These are phyloP conservation scores for Clavariopsis aquatica DNA, from an alignment of 495 filamentous ascomycete genomes.

Conservation along the genomic window DNA sequence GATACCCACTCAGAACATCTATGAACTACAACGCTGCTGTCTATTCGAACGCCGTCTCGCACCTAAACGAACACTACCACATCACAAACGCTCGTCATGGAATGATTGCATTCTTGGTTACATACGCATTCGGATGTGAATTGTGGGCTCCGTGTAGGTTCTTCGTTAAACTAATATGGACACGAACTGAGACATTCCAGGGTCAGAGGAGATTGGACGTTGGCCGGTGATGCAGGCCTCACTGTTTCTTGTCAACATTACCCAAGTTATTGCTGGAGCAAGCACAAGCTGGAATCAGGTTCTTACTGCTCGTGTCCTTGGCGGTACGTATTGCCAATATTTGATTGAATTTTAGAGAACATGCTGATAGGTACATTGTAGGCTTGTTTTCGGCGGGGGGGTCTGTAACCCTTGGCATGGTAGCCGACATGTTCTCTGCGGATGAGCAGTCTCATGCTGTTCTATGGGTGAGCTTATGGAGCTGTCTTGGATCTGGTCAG, in stretches of 20 bases:
- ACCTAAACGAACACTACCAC: conserved; percentile 50
- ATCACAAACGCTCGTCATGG: conserved; percentile 34
- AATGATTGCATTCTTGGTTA: conserved; percentile 59
- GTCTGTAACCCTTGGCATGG: conserved; percentile 65
- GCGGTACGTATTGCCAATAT: not conserved
- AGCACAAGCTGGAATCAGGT: conserved; percentile 1
- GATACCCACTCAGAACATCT: conserved; percentile 46
- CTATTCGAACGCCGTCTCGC: conserved; percentile 55
- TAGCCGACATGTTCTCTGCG: conserved; percentile 60
- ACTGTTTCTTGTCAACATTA: conserved; percentile 62
- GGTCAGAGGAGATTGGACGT: conserved; percentile 59
- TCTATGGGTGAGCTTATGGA: no score
- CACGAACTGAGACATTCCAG: not conserved
- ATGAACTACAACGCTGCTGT: conserved; percentile 74
- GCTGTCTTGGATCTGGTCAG: no score
- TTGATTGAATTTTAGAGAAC: no score
- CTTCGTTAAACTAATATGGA: no score
- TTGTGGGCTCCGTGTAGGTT: conserved; percentile 70
- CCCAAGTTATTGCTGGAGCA: conserved; percentile 49
- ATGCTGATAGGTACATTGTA: conserved; percentile 58
- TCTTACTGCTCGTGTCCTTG: not conserved
- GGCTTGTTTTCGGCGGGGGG: conserved; percentile 64
- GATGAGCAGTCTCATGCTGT: conserved; percentile 64
- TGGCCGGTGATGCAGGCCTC: conserved; percentile 58
- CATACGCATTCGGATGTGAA: conserved; percentile 67